Evolutionary conservation across 805 yeast species (phyloP).

Genomic region (Maudiozyma pseudohumilis): DNA sequence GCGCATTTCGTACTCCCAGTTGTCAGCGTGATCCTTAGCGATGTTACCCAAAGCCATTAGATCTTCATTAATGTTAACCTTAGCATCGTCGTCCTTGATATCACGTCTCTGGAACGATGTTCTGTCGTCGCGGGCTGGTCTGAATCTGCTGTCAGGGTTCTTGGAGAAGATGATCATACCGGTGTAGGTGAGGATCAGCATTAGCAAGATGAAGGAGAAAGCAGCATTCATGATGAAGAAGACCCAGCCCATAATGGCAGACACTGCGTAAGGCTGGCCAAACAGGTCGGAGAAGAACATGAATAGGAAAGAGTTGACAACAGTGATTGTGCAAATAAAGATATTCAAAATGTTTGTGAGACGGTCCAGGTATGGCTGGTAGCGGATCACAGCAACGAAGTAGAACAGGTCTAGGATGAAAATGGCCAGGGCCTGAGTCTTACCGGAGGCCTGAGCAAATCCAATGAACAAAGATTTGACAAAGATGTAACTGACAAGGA

Average conservation of each 20-base stretch:
- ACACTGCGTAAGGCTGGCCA: slow-evolving; percentile 71
- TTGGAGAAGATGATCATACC: slow-evolving; percentile 55
- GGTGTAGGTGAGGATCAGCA: slow-evolving; percentile 60
- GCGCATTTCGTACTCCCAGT: slow-evolving; percentile 61
- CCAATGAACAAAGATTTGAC: slow-evolving; percentile 65
- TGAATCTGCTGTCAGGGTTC: slow-evolving; percentile 83
- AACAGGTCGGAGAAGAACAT: slow-evolving; percentile 77
- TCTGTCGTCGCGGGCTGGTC: slow-evolving; percentile 91
- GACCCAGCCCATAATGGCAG: slow-evolving; percentile 84
- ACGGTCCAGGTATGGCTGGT: slow-evolving; percentile 68
- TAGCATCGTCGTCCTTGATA: slow-evolving; percentile 13
- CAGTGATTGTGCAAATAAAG: slow-evolving; percentile 56
- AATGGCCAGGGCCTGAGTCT: slow-evolving; percentile 66
- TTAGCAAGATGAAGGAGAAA: slow-evolving; percentile 63
- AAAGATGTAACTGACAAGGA: slow-evolving; percentile 49
- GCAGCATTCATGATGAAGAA: slow-evolving; percentile 87
- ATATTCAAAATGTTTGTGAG: slow-evolving; percentile 72
- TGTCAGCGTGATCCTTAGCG: slow-evolving; percentile 66
- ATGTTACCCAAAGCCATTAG: slow-evolving; percentile 67
- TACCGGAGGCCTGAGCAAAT: slow-evolving; percentile 70
- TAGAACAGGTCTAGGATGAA: slow-evolving; percentile 69
- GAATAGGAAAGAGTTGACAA: slow-evolving; percentile 74
- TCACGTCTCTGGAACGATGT: slow-evolving; percentile 64
- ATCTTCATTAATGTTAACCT: slow-evolving; percentile 36
- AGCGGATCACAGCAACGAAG: slow-evolving; percentile 50